phyloP scores from a whole-genome alignment of 2,329 filamentous ascomycete genomes.

The Periconia sp. region DNA sequence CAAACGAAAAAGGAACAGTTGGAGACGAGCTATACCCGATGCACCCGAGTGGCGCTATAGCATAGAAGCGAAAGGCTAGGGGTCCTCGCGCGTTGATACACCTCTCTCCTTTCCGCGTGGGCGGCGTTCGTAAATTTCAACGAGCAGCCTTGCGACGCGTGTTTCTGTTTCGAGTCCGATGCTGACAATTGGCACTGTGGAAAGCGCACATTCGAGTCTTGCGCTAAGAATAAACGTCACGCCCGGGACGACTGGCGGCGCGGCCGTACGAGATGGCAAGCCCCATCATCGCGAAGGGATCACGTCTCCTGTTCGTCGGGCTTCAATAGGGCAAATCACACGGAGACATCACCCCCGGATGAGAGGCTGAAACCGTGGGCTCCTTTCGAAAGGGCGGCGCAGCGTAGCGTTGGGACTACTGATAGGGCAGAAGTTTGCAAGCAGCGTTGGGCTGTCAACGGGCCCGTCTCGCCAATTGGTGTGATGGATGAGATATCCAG shows the following conservation, averaged over 20 bases:
- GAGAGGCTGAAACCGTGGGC: conserved; percentile 36
- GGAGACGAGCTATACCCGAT: too few relatives aligned
- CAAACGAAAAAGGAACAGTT: too few relatives aligned
- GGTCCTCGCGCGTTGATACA: too few relatives aligned
- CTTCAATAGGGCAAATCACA: conserved; percentile 20
- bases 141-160: too few relatives aligned
- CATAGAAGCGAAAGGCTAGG: too few relatives aligned
- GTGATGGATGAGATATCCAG: conserved; percentile 6
- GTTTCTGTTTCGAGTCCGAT: conserved; percentile 6
- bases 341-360: conserved; percentile 8
- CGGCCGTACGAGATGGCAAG: conserved; percentile 20
- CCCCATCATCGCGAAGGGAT: conserved; percentile 24
- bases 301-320: conserved; percentile 24
- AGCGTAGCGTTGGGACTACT: conserved; percentile 17
- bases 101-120: too few relatives aligned
- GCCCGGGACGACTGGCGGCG: conserved; percentile 27
- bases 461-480: conserved; percentile 22
- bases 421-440: conserved; percentile 12
- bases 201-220: conserved; percentile 13
- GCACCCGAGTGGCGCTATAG: too few relatives aligned
- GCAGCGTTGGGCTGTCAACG: conserved; percentile 10
- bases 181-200: conserved; percentile 6
- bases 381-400: conserved; percentile 20
- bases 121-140: too few relatives aligned
- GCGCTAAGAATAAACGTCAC: conserved; percentile 25